Conservation (phyloP, 1,284 basidiomycete genomes). For the Cystobasidium pallidum region DNA sequence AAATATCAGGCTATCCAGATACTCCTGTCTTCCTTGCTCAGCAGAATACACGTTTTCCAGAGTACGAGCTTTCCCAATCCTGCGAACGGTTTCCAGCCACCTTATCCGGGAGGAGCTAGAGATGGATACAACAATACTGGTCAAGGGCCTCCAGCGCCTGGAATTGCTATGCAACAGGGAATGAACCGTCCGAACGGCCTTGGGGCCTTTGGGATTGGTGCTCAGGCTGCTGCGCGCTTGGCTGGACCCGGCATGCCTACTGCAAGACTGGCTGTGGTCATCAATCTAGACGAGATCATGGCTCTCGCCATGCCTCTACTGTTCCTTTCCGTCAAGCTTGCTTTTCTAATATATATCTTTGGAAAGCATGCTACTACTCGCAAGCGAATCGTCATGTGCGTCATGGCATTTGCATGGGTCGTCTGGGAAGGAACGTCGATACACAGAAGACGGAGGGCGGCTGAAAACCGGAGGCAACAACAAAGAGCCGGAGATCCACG, state of each 20-base stretch:
- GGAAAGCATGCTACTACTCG: constrained; percentile 51
- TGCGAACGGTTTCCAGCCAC: not conserved
- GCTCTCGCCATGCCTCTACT: constrained; percentile 51
- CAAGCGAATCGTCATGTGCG: constrained; percentile 49
- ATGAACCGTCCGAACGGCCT: constrained; percentile 6
- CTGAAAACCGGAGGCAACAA: constrained; percentile 43
- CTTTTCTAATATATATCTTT: constrained; percentile 53
- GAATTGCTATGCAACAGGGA: constrained; percentile 16
- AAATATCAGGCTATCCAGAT: constrained; percentile 23
- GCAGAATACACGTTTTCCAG: not conserved
- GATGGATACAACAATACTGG: not conserved
- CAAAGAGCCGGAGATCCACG: constrained; percentile 23
- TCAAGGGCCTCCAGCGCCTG: constrained; percentile 1
- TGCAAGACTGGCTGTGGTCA: constrained; percentile 48
- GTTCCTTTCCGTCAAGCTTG: constrained; percentile 52
- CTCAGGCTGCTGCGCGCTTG: constrained; percentile 28
- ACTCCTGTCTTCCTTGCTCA: constrained; percentile 28
- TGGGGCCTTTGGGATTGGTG: constrained; percentile 33
- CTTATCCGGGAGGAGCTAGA: not conserved
- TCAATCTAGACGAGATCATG: constrained; percentile 53
- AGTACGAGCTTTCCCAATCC: not conserved
- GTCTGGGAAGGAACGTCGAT: constrained; percentile 51
- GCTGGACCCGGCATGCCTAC: constrained; percentile 28
- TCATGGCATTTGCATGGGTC: constrained; percentile 51
- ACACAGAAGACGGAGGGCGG: constrained; percentile 39